Evolutionary conservation across 805 yeast genomes (phyloP).

Genomic region (Wickerhamomyces xylosicus): DNA sequence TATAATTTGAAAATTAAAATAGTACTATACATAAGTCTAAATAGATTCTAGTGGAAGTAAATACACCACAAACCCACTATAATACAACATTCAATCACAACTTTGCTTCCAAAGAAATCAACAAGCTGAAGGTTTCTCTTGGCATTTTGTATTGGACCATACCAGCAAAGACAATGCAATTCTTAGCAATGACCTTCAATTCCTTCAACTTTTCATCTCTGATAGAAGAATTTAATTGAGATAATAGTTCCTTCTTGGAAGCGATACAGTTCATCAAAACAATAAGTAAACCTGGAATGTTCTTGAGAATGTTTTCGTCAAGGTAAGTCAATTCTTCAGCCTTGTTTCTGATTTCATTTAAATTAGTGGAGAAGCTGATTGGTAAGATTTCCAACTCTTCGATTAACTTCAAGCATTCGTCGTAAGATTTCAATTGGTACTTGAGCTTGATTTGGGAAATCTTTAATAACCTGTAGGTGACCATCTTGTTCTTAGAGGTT

Average conservation of each 20-base stretch:
- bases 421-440: conserved; percentile 49
- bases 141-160: conserved; percentile 93
- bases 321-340: conserved; percentile 59
- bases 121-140: conserved; percentile 60
- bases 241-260: conserved; percentile 35
- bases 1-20: no score
- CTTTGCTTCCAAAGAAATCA: conserved; percentile 51
- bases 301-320: conserved; percentile 66
- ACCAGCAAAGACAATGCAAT: conserved; percentile 92
- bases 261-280: conserved; percentile 75
- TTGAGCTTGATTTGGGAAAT: conserved; percentile 58
- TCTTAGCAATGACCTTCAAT: conserved; percentile 58
- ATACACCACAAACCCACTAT: no score
- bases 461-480: conserved; percentile 53
- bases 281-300: conserved; percentile 69
- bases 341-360: conserved; percentile 38
- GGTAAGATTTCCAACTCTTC: conserved; percentile 62
- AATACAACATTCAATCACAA: conserved; percentile 14
- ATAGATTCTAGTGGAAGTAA: no score
- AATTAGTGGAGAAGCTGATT: conserved; percentile 24
- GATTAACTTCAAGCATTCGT: conserved; percentile 42
- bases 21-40: no score
- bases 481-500: conserved; percentile 49
- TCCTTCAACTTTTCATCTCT: conserved; percentile 45
- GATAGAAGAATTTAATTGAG: conserved; percentile 31